A percentile compares a stretch with the other conserved stretches of the same genome.
Conservation (phyloP, 2,329 filamentous ascomycete genomes). For the Cladosporium colombiae region DNA sequence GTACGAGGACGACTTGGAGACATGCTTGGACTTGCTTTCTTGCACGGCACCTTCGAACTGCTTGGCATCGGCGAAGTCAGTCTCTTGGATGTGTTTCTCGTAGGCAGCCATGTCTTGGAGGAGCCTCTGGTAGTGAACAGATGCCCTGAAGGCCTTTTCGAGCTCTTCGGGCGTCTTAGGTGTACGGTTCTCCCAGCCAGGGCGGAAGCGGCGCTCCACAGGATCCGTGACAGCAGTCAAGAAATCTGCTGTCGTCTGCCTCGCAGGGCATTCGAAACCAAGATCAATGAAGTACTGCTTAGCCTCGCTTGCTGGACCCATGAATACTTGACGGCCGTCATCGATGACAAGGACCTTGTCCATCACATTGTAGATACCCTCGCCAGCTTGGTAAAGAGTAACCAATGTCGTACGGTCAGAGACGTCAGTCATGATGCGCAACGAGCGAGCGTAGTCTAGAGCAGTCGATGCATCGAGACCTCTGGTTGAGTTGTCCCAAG, state of each 20-base stretch:
- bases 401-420: conserved; percentile 70
- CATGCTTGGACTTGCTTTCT: conserved; percentile 65
- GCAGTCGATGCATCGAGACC: conserved; percentile 80
- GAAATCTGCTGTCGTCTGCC: conserved; percentile 76
- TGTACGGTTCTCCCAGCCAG: conserved; percentile 64
- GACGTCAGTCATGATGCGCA: conserved; percentile 79
- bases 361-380: conserved; percentile 71
- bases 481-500: conserved; percentile 79
- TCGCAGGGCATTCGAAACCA: conserved; percentile 60
- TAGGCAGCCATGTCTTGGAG: conserved; percentile 63
- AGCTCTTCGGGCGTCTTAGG: conserved; percentile 72
- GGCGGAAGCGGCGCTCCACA: conserved; percentile 67
- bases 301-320: conserved; percentile 62
- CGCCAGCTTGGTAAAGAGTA: conserved; percentile 70
- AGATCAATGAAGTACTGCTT: conserved; percentile 66
- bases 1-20: conserved; percentile 71
- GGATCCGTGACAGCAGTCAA: conserved; percentile 75
- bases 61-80: conserved; percentile 60
- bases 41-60: conserved; percentile 64
- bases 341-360: conserved; percentile 82
- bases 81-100: conserved; percentile 58
- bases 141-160: conserved; percentile 65
- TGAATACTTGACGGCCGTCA: conserved; percentile 67
- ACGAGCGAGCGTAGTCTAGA: conserved; percentile 72
- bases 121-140: conserved; percentile 61